These are phyloP conservation scores for Blastobotrys indianensis DNA, from an alignment of 1,139 yeast genomes.

Conservation along the genomic window DNA sequence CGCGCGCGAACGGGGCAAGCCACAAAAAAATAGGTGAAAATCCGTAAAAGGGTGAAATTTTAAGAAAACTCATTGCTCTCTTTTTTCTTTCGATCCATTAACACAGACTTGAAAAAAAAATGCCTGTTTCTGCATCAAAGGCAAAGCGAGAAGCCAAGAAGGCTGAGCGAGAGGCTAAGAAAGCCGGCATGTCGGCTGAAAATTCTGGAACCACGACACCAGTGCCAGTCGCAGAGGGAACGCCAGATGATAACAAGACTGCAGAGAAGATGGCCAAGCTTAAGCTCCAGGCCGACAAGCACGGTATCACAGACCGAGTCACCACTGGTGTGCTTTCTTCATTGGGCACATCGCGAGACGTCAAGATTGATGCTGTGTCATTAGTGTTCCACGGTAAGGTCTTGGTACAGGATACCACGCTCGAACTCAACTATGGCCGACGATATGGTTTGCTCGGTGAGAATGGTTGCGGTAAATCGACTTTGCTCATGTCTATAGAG, in stretches of 20 bases:
- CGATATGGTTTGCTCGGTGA: conserved; percentile 89
- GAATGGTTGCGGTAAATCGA: conserved; percentile 98
- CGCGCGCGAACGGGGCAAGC: no score
- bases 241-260: conserved; percentile 39
- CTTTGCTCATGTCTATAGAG: conserved; percentile 85
- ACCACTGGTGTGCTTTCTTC: conserved; percentile 96
- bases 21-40: no score
- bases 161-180: conserved; percentile 67
- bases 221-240: conserved; percentile 37
- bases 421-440: conserved; percentile 95
- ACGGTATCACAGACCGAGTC: conserved; percentile 94
- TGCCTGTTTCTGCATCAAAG: conserved; percentile 68
- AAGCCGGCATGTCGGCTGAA: conserved; percentile 51
- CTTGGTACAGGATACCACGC: conserved; percentile 79
- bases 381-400: conserved; percentile 97
- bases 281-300: conserved; percentile 87
- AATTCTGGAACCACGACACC: conserved; percentile 18
- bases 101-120: conserved; percentile 3
- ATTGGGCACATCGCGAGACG: conserved; percentile 84
- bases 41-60: no score
- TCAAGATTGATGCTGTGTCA: conserved; percentile 84
- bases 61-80: no score
- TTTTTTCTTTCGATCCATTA: no score
- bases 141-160: conserved; percentile 72
- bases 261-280: conserved; percentile 77